phyloP scores from a whole-genome alignment of 2,329 filamentous ascomycete genomes.

The Metarhizium sp. region DNA sequence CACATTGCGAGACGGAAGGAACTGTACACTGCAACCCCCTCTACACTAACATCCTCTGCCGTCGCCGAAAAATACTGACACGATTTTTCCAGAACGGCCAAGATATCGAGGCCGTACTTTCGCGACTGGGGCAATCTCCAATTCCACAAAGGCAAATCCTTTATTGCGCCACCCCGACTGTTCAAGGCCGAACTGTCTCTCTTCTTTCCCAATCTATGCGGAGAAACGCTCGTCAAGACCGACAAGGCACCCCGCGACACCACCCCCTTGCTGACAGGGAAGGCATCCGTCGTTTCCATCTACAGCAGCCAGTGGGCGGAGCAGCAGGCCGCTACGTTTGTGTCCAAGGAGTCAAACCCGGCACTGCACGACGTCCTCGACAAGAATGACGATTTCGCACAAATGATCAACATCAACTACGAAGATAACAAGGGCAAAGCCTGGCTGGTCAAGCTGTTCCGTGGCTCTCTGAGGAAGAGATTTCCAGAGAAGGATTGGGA shows the following conservation, averaged over 20 bases:
- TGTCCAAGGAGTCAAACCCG: conserved; percentile 55
- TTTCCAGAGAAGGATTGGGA: conserved; percentile 45
- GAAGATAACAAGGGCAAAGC: conserved; percentile 70
- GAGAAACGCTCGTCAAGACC: conserved; percentile 60
- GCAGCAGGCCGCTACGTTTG: conserved; percentile 66
- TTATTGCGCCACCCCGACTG: conserved; percentile 72
- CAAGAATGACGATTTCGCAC: conserved; percentile 44
- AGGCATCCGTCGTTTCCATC: conserved; percentile 68
- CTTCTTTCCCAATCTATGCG: conserved; percentile 89
- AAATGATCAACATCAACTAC: conserved; percentile 79
- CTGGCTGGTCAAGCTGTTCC: conserved; percentile 47
- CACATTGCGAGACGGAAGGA: conserved; percentile 68
- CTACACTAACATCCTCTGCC: no score
- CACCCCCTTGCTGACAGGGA: conserved; percentile 63
- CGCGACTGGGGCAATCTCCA: conserved; percentile 85
- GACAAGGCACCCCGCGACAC: conserved; percentile 52
- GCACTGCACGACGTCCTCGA: conserved; percentile 55
- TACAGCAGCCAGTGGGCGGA: conserved; percentile 84
- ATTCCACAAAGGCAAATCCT: conserved; percentile 83
- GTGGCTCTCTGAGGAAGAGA: conserved; percentile 39
- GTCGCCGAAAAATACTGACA: background rate
- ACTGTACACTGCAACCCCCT: conserved; percentile 45
- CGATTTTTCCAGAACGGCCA: conserved; percentile 46
- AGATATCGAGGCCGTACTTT: conserved; percentile 84
- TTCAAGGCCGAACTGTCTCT: conserved; percentile 76